Evolutionary conservation across 352 stramenopile genomes (phyloP).

Genomic region (Globisporangium sylvaticum): DNA sequence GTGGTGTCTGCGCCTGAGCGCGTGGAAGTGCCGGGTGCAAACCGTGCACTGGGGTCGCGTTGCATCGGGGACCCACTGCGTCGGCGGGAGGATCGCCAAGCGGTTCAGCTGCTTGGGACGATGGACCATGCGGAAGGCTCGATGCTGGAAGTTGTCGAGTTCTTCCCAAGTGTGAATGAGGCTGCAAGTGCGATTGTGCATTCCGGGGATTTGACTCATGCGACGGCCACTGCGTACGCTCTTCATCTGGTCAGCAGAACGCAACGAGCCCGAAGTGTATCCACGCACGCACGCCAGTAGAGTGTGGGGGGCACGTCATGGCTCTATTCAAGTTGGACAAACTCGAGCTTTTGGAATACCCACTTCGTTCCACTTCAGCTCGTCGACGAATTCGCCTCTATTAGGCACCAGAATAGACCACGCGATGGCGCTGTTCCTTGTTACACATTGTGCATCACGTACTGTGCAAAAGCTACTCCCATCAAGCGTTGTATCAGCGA

Average conservation of each 20-base stretch:
- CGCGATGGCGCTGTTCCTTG: not conserved
- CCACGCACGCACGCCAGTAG: not conserved
- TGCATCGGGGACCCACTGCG: conserved; percentile 82
- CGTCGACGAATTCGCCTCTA: not conserved
- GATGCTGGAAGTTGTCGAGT: not conserved
- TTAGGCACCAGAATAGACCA: not conserved
- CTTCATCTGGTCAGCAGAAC: not conserved
- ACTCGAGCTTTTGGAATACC: not conserved
- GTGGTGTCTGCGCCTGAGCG: conserved; percentile 88
- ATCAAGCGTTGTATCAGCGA: not conserved
- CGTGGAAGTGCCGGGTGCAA: conserved; percentile 84
- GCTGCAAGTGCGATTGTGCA: not conserved
- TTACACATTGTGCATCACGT: not conserved
- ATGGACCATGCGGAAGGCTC: not conserved
- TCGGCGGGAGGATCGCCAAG: conserved; percentile 72
- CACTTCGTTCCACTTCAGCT: not conserved
- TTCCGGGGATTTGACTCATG: not conserved
- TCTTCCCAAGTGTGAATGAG: not conserved
- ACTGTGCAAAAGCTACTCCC: not conserved
- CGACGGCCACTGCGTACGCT: not conserved
- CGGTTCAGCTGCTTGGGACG: conserved; percentile 19
- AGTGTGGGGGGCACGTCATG: not conserved
- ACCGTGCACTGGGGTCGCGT: conserved; percentile 82
- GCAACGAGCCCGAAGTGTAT: not conserved
- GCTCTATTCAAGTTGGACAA: not conserved